Evolutionary conservation across 371 early-diverging fungal species (phyloP), one percentile per base, ranked within the genome.

Genomic region (Saksenaea oblongispora): DNA sequence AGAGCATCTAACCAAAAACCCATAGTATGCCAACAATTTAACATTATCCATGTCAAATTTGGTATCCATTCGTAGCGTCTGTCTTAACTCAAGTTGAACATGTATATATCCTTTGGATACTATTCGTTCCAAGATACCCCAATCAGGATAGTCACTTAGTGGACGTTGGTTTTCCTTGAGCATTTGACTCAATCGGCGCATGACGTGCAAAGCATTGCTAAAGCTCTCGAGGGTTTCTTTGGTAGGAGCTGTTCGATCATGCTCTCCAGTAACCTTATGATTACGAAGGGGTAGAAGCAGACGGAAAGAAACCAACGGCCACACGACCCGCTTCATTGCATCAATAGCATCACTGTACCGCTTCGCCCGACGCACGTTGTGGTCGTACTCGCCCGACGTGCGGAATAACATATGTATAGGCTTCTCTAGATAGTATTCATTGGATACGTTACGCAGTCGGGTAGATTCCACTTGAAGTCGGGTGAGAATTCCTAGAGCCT

Each of bases 301-400:
- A 10, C 76, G 59, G 47, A 74, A 78, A 1, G 79, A 75, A 10
- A 73, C 72, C 41, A 75, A 34, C 0, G 76, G 69, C 75, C 76
- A 75, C 0, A 75, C 67, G 1, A 78, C 67, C 0, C 70, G 62
- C 17, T 74, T 75, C 67, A 75, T 73, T 2, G 71, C 79, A 34
- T 72, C 72, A 41, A 78, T 75, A 0, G 75, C 73, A 5, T 72
- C 64, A 34, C 67, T 67, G 59, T 78, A 78, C 34, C 73, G 47
- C 51, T 69, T 74, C 8, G 79, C 64, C 11, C 73, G 67, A 22
- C 67, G 60, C 35, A 71, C 28, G 22, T 68, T 66, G 3, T 66
- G 54, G 3, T 47, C 24, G 11, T 47, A 22, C 10, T 47, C n/a
- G 0, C 51, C 22, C 11, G 10, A 10, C 9, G 22, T 10, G 11